A percentile compares a stretch with the other conserved stretches of the same genome.
phyloP scores from a whole-genome alignment of 331 rosid genomes.

The Telfairia occidentalis region DNA sequence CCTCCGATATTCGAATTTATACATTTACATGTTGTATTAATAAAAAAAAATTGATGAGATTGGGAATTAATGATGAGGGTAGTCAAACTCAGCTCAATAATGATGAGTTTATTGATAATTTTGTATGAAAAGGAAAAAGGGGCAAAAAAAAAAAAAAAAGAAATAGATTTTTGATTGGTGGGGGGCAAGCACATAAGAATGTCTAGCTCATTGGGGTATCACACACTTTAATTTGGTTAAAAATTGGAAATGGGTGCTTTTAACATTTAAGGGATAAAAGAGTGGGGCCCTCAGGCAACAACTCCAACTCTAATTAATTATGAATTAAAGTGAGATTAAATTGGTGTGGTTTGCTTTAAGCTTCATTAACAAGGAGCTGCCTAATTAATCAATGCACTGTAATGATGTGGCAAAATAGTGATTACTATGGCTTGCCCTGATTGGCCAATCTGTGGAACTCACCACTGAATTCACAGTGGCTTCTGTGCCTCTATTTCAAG shows the following conservation, averaged over 20 bases:
- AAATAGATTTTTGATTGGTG: constrained; percentile 7
- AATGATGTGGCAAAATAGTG: not conserved
- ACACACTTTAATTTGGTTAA: not conserved
- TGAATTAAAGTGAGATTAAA: not conserved
- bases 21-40: too few relatives aligned
- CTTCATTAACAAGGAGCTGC: not conserved
- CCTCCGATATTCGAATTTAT: too few relatives aligned
- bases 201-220: constrained; percentile 10
- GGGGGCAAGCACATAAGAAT: constrained; percentile 1
- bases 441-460: not conserved
- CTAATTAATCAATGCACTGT: not conserved
- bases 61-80: not conserved
- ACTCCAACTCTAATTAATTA: not conserved
- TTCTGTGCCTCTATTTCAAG: not conserved
- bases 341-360: not conserved
- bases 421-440: not conserved
- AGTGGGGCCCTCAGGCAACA: not conserved
- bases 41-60: too few relatives aligned
- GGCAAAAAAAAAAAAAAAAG: not conserved
- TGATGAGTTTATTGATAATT: constrained; percentile 6
- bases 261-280: not conserved
- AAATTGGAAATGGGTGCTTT: not conserved
- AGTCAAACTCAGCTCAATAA: constrained; percentile 2
- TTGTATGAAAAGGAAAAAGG: not conserved
- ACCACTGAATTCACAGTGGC: not conserved